Percentiles rank a stretch among this genome's conserved stretches.
Conservation (phyloP, 176 grass and related monocot species). For the Aegilops bicornis region DNA sequence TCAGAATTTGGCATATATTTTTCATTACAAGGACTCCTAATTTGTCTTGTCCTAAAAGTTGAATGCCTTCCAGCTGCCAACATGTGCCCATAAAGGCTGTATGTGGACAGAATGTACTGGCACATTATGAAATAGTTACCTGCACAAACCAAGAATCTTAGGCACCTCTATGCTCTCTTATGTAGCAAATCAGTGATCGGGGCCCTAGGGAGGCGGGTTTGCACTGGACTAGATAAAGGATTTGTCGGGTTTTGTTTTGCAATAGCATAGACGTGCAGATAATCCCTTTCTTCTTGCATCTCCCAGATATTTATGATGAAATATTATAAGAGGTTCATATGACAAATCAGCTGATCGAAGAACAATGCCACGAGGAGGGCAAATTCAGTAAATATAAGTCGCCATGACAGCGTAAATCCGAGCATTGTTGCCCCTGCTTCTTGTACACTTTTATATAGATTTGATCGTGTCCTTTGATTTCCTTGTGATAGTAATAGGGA, state of each 20-base stretch:
- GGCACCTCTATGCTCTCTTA: neutral
- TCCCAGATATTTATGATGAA: neutral
- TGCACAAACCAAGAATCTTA: constrained; percentile 3
- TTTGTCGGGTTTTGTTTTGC: neutral
- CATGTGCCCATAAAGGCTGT: no score
- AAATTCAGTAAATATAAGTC: constrained; percentile 20
- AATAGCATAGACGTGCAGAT: neutral
- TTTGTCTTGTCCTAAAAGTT: no score
- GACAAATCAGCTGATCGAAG: no score
- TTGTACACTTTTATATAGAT: constrained; percentile 71
- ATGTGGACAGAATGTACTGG: no score
- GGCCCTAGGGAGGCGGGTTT: neutral
- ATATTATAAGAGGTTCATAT: no score
- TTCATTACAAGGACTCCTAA: no score
- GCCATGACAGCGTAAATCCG: constrained; percentile 89
- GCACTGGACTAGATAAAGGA: neutral
- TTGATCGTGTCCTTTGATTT: constrained; percentile 91
- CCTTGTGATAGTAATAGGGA: constrained; percentile 48
- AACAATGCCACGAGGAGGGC: no score
- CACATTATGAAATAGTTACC: no score
- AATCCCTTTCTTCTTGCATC: neutral
- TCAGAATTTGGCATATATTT: no score
- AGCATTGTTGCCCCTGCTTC: constrained; percentile 62
- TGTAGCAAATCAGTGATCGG: neutral
- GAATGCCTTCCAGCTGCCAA: no score